phyloP scores from a whole-genome alignment of 495 filamentous ascomycete genomes.

The Pyrenula massariospora region DNA sequence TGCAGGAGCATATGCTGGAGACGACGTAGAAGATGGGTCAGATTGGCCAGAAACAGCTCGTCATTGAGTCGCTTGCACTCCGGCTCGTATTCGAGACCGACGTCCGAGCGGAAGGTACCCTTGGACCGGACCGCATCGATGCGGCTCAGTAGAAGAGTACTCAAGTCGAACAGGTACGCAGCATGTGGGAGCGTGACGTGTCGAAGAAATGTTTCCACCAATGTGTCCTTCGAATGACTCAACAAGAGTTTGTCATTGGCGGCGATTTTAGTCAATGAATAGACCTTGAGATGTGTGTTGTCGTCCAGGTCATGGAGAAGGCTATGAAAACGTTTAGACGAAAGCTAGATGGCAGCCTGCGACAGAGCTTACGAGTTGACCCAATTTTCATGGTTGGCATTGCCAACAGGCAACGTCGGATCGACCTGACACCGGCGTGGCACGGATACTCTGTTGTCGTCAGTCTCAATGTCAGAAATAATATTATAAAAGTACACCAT shows the following conservation, averaged over 20 bases:
- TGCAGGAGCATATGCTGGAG: slow-evolving; percentile 9
- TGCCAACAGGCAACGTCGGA: background rate
- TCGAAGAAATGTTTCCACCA: background rate
- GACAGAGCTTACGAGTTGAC: background rate
- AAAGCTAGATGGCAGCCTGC: background rate
- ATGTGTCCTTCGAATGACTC: slow-evolving; percentile 2
- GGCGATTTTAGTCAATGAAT: slow-evolving; percentile 3
- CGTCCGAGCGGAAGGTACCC: background rate
- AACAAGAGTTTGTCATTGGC: slow-evolving; percentile 11
- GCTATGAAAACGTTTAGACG: slow-evolving; percentile 1
- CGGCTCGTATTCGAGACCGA: slow-evolving; percentile 1
- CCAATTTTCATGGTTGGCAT: background rate
- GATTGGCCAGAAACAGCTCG: slow-evolving; percentile 10
- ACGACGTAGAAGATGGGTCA: slow-evolving; percentile 11
- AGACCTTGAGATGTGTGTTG: background rate
- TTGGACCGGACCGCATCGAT: slow-evolving; percentile 1
- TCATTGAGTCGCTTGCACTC: background rate
- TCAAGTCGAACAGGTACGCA: slow-evolving; percentile 5
- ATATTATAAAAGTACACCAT: background rate
- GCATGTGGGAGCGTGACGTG: slow-evolving; percentile 3
- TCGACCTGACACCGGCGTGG: background rate
- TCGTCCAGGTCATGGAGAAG: slow-evolving; percentile 10
- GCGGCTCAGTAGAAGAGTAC: slow-evolving; percentile 6
- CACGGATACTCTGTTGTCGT: background rate
- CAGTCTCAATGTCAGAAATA: background rate